phyloP scores from a whole-genome alignment of 2,329 filamentous ascomycete species.

The Atkinsonella hypoxylon region DNA sequence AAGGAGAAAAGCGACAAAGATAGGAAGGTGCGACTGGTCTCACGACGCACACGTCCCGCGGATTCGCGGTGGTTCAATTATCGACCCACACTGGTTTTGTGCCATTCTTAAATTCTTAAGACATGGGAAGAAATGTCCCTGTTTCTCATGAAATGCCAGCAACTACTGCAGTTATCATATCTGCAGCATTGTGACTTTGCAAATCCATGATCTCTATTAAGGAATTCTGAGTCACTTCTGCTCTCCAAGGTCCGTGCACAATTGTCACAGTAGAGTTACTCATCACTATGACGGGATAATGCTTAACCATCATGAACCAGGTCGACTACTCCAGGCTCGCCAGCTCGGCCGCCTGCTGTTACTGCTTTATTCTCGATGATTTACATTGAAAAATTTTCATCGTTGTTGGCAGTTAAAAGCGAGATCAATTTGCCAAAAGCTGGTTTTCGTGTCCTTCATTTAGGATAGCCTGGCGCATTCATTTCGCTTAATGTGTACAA shows the following conservation, averaged over 20 bases:
- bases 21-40: constrained; percentile 1
- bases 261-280: background rate
- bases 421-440: background rate
- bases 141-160: background rate
- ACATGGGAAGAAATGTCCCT: background rate
- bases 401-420: background rate
- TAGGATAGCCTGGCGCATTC: constrained; percentile 9
- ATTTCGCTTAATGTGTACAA: constrained; percentile 25
- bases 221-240: background rate
- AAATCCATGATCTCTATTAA: background rate
- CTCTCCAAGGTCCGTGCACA: background rate
- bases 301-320: background rate
- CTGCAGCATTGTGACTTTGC: background rate
- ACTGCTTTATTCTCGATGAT: background rate
- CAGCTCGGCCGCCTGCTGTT: background rate
- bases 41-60: background rate
- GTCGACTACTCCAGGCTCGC: background rate
- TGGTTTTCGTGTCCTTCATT: background rate
- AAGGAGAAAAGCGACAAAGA: background rate
- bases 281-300: too few relatives aligned
- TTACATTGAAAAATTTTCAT: background rate
- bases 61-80: background rate
- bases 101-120: background rate
- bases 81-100: background rate
- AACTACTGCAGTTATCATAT: background rate